These are phyloP conservation scores for Cladorrhinum sp. DNA, from an alignment of 2,329 filamentous ascomycete genomes.

Conservation along the genomic window DNA sequence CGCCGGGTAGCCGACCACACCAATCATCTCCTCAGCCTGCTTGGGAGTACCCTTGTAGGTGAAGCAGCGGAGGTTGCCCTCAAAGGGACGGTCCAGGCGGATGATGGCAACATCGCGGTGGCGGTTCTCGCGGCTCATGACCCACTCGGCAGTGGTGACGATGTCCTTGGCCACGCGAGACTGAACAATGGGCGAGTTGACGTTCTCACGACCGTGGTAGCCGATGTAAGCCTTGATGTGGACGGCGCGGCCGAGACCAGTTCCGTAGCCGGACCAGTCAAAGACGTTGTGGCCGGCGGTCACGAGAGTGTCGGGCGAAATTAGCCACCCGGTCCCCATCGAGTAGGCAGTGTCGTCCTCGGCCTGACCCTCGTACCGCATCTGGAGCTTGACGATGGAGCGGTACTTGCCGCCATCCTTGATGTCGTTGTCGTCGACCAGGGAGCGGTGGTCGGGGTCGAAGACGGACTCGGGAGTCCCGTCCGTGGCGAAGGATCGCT, in stretches of 20 bases:
- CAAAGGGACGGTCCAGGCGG: slow-evolving; percentile 26
- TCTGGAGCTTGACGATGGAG: slow-evolving; percentile 19
- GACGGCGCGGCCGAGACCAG: slow-evolving; percentile 8
- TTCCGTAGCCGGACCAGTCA: slow-evolving; percentile 7
- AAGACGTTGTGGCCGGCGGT: slow-evolving; percentile 22
- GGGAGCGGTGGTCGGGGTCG: slow-evolving; percentile 12
- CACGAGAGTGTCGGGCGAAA: slow-evolving; percentile 13
- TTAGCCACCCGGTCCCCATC: slow-evolving; percentile 20
- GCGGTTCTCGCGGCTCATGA: slow-evolving; percentile 12
- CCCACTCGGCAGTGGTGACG: slow-evolving; percentile 27
- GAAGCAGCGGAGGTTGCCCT: slow-evolving; percentile 26
- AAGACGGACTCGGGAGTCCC: slow-evolving; percentile 12
- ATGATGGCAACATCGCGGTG: slow-evolving; percentile 30
- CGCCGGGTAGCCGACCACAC: slow-evolving; percentile 36
- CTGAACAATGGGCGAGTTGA: slow-evolving; percentile 16
- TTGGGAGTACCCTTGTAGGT: slow-evolving; percentile 22
- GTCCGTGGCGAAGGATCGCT: slow-evolving; percentile 8
- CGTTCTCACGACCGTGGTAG: slow-evolving; percentile 28
- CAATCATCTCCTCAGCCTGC: slow-evolving; percentile 19
- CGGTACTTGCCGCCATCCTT: slow-evolving; percentile 20
- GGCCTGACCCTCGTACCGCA: slow-evolving; percentile 16
- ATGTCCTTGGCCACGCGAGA: slow-evolving; percentile 23
- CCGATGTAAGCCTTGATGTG: slow-evolving; percentile 35
- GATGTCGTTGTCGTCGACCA: slow-evolving; percentile 11
- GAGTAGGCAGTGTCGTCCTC: slow-evolving; percentile 9